Base-by-base conservation (phyloP, 192 early-diverging fungal genomes). In the Pilaira anomala region DNA sequence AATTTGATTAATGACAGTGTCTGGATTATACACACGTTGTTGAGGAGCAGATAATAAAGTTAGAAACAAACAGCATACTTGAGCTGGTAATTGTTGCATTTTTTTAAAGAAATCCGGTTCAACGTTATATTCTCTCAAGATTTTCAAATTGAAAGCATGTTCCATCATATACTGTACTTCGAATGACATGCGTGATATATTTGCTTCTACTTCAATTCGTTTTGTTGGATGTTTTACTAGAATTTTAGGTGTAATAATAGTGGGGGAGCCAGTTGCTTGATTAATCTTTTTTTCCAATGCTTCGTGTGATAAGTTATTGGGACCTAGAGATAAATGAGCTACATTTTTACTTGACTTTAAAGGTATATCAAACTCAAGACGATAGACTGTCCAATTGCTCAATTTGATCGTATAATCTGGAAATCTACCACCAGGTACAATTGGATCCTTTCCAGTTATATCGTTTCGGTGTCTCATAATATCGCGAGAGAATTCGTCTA, bases 131-230 rank as follows among this genome's bases (percentile, higher is more conserved):
- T 72, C 78, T 8, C 73, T 54, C n/a, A 82, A 33, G 6, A 60
- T 71, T 12, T 70, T 67, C 24, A 61, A 62, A 2, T 72, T 68
- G 1, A 82, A n/a, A 0, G 66, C 68, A 26, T 73, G 62, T 45
- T 82, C 78, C 0, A 79, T 40, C 66, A 75, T 61, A 36, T 82
- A 82, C 0, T 69, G 70, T 0, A 75, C 68, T 3, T 77, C 76
- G 22, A 78, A 82, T 3, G 63, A 48, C 22, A 2, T 24, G 30
- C 41, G 29, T 39, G 1, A 16, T 28, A 2, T 49, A 39, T n/a
- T 41, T 16, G 52, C 33, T 9, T 36, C 33, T 9, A 36, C 53
- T 4, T 55, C 28, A 3, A 36, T 30, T 8, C 9, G n/a, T n/a
- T 30, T 33, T 48, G 48, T 41, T 0, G 62, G 30, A 9, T 9